These are phyloP conservation scores for Aspergillus costaricaensis DNA, from an alignment of 2,329 filamentous ascomycete species.

Conservation along the genomic window DNA sequence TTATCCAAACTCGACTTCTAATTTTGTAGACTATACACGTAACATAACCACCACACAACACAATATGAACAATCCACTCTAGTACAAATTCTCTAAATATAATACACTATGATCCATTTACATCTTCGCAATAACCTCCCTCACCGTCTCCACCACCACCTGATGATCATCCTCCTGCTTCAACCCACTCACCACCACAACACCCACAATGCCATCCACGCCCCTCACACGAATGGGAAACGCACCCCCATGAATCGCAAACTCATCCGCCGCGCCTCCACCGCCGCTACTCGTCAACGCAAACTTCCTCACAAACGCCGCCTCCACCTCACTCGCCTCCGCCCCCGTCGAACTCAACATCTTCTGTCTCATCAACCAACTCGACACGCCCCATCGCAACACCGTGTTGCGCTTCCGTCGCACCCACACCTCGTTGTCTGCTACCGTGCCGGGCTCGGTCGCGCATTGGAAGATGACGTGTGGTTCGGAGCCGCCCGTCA, in stretches of 20 bases:
- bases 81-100: no score
- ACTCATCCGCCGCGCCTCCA: conserved; percentile 53
- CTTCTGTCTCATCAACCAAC: conserved; percentile 72
- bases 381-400: conserved; percentile 68
- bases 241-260: conserved; percentile 77
- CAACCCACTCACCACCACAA: conserved; percentile 74
- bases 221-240: conserved; percentile 71
- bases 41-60: neutral
- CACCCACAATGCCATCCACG: conserved; percentile 73
- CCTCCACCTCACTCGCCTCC: conserved; percentile 57
- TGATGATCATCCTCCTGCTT: conserved; percentile 77
- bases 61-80: neutral
- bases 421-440: conserved; percentile 73
- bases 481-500: conserved; percentile 33
- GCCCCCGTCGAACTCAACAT: conserved; percentile 38
- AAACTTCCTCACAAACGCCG: conserved; percentile 65
- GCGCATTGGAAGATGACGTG: conserved; percentile 71
- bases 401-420: conserved; percentile 71
- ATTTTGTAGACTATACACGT: neutral
- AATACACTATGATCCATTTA: neutral
- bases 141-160: conserved; percentile 70
- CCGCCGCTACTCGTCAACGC: conserved; percentile 58
- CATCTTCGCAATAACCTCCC: conserved; percentile 46
- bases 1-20: neutral
- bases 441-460: conserved; percentile 65